A percentile compares a stretch with the other conserved stretches of the same genome.
Conservation (phyloP, 1,139 yeast species). For the Geotrichum australiense region DNA sequence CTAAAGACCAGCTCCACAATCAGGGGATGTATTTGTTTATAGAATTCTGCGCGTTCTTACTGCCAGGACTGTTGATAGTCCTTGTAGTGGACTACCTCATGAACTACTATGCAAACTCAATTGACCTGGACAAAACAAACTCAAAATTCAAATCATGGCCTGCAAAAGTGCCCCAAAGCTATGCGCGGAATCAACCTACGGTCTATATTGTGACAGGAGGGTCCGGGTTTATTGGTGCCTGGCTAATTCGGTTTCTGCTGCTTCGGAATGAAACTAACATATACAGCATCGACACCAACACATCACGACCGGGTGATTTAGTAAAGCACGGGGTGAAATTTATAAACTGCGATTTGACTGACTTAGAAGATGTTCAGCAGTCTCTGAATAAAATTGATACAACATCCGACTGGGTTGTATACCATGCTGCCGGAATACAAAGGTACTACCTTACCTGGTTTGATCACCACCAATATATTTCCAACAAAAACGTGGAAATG, state of each 20-base stretch:
- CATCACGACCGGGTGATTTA: constrained; percentile 26
- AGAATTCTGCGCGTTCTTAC: constrained; percentile 6
- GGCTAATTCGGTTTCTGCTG: constrained; percentile 30
- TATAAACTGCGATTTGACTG: constrained; percentile 21
- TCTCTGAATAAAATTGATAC: constrained; percentile 11
- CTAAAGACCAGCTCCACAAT: no score
- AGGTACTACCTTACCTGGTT: constrained; percentile 16
- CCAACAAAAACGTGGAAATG: constrained; percentile 16
- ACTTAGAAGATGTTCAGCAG: constrained; percentile 17
- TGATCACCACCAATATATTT: constrained; percentile 11
- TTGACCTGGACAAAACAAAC: constrained; percentile 13
- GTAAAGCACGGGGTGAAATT: constrained; percentile 24
- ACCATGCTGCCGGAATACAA: constrained; percentile 22
- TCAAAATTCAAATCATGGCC: constrained; percentile 8
- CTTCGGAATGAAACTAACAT: constrained; percentile 26
- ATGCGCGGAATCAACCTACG: background rate
- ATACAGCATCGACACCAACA: constrained; percentile 22
- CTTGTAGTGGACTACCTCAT: constrained; percentile 10
- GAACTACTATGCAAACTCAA: constrained; percentile 14
- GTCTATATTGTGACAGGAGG: constrained; percentile 31
- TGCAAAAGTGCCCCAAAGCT: constrained; percentile 12
- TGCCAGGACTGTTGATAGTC: constrained; percentile 9
- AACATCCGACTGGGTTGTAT: constrained; percentile 18
- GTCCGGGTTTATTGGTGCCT: constrained; percentile 32
- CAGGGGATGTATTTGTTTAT: constrained; percentile 16